Evolutionary conservation across 306 rosid species (phyloP).

Genomic region (Quercus dentata): DNA sequence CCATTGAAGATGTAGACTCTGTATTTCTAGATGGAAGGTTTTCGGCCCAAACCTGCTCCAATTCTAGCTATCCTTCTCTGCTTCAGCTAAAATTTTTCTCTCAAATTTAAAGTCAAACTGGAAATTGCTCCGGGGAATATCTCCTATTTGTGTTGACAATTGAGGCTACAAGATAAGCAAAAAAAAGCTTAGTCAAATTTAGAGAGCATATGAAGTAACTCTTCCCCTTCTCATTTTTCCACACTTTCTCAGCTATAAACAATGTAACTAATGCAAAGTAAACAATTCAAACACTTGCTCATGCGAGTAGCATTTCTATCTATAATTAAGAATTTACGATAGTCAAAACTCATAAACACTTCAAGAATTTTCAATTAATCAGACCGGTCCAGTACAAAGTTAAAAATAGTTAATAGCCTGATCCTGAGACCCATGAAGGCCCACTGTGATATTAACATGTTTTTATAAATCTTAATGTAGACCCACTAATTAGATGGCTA

Average conservation of each 20-base stretch:
- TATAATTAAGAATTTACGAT: no score
- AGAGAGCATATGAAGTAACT: neutral
- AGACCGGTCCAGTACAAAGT: no score
- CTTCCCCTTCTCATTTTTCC: neutral
- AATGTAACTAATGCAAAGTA: neutral
- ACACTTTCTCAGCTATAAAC: neutral
- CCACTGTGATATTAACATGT: no score
- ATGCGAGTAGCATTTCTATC: no score
- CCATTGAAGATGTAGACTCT: conserved; percentile 52
- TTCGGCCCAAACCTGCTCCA: conserved; percentile 76
- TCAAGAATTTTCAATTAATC: no score
- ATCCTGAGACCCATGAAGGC: no score
- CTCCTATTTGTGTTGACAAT: conserved; percentile 54
- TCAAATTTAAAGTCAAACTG: conserved; percentile 85
- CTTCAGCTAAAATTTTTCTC: conserved; percentile 82
- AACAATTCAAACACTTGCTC: neutral
- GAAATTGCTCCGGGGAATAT: conserved; percentile 78
- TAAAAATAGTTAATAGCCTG: no score
- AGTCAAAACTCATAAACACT: no score
- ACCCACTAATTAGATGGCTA: no score
- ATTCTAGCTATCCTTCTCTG: conserved; percentile 65
- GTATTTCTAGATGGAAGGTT: conserved; percentile 49
- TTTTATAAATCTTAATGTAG: no score
- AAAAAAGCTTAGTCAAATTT: neutral
- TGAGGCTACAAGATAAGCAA: conserved; percentile 58